Base-by-base conservation (phyloP, 1,284 basidiomycete species). In the Cerioporus squamosus region DNA sequence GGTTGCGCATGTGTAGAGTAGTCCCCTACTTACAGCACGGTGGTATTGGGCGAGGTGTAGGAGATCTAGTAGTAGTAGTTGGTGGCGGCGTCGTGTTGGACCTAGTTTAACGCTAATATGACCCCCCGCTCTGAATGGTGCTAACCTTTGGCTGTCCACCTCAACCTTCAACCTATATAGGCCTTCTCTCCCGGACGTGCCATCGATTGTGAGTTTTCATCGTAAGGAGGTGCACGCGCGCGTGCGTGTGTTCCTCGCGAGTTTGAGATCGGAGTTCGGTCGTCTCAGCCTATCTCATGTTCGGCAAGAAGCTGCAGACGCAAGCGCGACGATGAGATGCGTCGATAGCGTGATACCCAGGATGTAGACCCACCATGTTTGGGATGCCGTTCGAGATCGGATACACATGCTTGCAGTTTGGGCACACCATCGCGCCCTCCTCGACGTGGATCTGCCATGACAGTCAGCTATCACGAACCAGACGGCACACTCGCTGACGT, bases 341-440 rank as follows among this genome's bases (percentile, higher is more conserved):
- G 24, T 17, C n/a, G 18, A 31, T 9, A 14, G 10, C 36, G 39
- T 2, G 26, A 9, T 50, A 33, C 39, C 18, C 9, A 36, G 33
- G 20, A 73, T 86, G 65, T 67, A n/a, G n/a, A n/a, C n/a, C n/a
- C n/a, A 96, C 96, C 97, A 99, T 98, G 78, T 98, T 98, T 5
- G 97, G 96, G 65, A 99, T 98, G 12, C 96, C 96, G 71, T 92
- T 95, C 54, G 88, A 90, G 70, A 99, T 95, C 44, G 88, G 88
- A 73, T 97, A 98, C 40, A 89, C 81, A 70, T 98, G 97, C 18
- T 82, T 84, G 77, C 97, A 98, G 65, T 94, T 95, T 18, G 92
- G 92, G 75, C 97, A 99, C 40, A 90, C 83, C 97, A 99, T 98
- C 29, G 84, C 79, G 4, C 97, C 97, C 75, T 98, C 95, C 66